Base-by-base conservation (phyloP, 2,329 filamentous ascomycete genomes). In the Lachnellula hyalina region DNA sequence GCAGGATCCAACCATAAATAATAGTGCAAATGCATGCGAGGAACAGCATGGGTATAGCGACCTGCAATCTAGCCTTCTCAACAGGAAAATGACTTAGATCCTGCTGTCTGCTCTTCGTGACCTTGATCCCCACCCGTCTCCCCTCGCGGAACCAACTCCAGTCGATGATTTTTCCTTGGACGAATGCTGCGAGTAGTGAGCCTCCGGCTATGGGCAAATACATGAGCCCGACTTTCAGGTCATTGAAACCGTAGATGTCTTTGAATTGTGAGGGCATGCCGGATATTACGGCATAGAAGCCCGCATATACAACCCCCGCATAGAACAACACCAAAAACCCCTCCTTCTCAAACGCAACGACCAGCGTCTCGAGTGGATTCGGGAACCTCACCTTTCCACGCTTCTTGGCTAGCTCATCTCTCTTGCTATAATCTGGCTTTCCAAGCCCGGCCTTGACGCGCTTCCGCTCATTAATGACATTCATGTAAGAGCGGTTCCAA, bases 121-220 rank as follows among this genome's bases (percentile, higher is more conserved):
- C 75, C 0, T 74, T 65, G 9, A 87, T 70, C 9, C 79, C 79
- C 0, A 81, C 68, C 5, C 70, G 73, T 9, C 69, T 66, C 12
- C 85, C 84, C 55, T 86, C 77, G 1, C 85, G 80, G 1, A 78
- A 75, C 67, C 84, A 91, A 67, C 88, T 89, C 71, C 78, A 78
- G 67, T 90, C 87, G 41, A 89, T 77, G 1, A 82, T 58, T 1
- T 74, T 74, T 0, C 86, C 83, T 12, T 72, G 70, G 3, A 73
- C 61, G n/a, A 72, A 61, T 1, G 75, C 75, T 1, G 77, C 72
- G 2, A 72, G 62, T 9, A 78, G 67, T 11, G 75, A 75, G 1
- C 78, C 78, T 2, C 64, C 70, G 0, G 77, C 76, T 15, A 78
- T 55, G 2, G 78, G 78, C 1, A 81, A 67, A 61, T 78, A 81